Conservation (phyloP, 148 eudicot genomes). For the Dysphania ambrosioides region DNA sequence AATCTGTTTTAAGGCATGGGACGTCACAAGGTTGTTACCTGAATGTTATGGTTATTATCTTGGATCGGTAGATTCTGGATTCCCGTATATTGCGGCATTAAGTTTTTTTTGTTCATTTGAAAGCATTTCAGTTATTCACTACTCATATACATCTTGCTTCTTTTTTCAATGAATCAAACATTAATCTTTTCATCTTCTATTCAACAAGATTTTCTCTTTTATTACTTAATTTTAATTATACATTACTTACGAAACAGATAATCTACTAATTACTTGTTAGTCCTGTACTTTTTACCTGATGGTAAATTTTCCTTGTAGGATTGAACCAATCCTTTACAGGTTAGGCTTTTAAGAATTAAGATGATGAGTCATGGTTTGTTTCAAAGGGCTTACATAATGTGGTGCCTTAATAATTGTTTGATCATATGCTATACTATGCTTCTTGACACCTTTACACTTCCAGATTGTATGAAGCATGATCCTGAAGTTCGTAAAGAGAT, state of each 20-base stretch:
- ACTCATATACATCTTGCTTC: not conserved
- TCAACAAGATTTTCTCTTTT: no score
- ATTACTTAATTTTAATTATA: not conserved
- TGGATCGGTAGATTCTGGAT: not conserved
- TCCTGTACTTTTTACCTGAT: conserved; percentile 2
- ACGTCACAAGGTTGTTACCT: no score
- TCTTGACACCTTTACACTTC: not conserved
- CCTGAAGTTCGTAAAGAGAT: conserved; percentile 59
- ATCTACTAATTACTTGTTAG: not conserved
- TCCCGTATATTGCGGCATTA: not conserved
- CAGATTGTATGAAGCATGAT: conserved; percentile 84
- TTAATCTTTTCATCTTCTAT: no score
- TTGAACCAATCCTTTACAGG: conserved; percentile 57
- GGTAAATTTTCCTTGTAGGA: conserved; percentile 41
- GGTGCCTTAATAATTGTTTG: no score
- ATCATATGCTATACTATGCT: not conserved
- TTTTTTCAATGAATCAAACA: no score
- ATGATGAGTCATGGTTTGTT: not conserved
- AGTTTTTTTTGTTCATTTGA: not conserved
- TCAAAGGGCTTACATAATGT: not conserved
- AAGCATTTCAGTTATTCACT: not conserved
- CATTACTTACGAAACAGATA: not conserved
- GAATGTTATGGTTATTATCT: not conserved
- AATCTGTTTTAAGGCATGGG: no score
- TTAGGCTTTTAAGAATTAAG: conserved; percentile 32